These are phyloP conservation scores for Evernia prunastri DNA, from an alignment of 495 filamentous ascomycete genomes.

Conservation along the genomic window DNA sequence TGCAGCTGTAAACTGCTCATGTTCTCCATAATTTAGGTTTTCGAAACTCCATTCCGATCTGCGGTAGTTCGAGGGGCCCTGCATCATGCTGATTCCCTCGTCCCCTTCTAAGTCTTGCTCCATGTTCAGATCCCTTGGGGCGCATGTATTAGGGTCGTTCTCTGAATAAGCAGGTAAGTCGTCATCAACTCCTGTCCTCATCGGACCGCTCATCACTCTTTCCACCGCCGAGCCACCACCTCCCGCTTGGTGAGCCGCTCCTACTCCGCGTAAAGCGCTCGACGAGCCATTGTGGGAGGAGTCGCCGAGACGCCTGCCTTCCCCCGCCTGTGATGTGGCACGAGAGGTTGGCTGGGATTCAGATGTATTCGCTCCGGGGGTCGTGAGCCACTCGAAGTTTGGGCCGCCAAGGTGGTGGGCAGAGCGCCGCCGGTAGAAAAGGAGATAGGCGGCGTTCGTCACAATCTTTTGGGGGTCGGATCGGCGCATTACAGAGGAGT, in stretches of 20 bases:
- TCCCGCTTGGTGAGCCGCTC: constrained; percentile 62
- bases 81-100: constrained; percentile 24
- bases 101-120: constrained; percentile 30
- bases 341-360: constrained; percentile 45
- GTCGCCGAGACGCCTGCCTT: constrained; percentile 78
- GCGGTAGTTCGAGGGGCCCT: constrained; percentile 25
- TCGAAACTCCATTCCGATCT: constrained; percentile 36
- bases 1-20: constrained; percentile 31
- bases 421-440: constrained; percentile 92
- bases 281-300: constrained; percentile 80
- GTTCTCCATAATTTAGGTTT: constrained; percentile 26
- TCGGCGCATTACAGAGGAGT: constrained; percentile 56
- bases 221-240: constrained; percentile 45
- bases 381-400: constrained; percentile 60
- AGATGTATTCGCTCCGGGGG: constrained; percentile 43
- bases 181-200: constrained; percentile 21
- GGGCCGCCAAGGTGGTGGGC: constrained; percentile 67
- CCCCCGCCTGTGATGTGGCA: constrained; percentile 57
- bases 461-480: constrained; percentile 50
- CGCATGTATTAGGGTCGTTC: constrained; percentile 27
- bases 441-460: constrained; percentile 72
- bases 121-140: constrained; percentile 33
- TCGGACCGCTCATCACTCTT: constrained; percentile 17
- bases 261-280: constrained; percentile 72
- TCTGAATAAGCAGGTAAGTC: constrained; percentile 23